Percentiles rank a stretch among this genome's conserved stretches.
Evolutionary conservation across 768 basidiomycete species (phyloP).

Genomic region (Lentinula lateritia): DNA sequence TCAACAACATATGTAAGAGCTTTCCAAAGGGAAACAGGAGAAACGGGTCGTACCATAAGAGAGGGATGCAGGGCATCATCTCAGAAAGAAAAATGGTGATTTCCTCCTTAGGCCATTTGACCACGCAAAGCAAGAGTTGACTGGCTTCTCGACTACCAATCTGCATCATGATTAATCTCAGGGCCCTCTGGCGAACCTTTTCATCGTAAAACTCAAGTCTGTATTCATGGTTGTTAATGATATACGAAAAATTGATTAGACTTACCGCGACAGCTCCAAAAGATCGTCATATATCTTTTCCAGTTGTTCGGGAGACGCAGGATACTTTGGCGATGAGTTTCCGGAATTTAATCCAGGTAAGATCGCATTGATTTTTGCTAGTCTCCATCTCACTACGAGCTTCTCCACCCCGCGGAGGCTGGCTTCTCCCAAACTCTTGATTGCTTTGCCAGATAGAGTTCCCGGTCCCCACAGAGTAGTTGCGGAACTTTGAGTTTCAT

Average conservation of each 20-base stretch:
- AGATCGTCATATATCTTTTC: conserved; percentile 12
- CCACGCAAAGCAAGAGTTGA: conserved; percentile 8
- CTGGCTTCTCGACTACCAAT: conserved; percentile 11
- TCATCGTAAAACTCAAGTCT: conserved; percentile 10
- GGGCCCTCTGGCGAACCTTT: conserved; percentile 11
- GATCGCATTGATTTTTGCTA: conserved; percentile 10
- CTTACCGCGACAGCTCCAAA: conserved; percentile 11
- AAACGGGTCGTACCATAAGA: conserved; percentile 4
- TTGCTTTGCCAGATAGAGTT: conserved; percentile 14
- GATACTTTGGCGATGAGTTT: not conserved
- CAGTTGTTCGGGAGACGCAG: conserved; percentile 3
- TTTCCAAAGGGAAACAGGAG: not conserved
- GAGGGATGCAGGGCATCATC: conserved; percentile 9
- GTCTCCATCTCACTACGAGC: conserved; percentile 10
- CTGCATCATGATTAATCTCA: conserved; percentile 12
- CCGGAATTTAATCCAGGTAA: conserved; percentile 2
- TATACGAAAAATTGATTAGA: not conserved
- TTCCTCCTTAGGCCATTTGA: conserved; percentile 11
- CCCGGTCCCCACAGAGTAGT: conserved; percentile 16
- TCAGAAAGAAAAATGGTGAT: conserved; percentile 11
- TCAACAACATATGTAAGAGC: not conserved
- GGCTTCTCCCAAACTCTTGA: conserved; percentile 15
- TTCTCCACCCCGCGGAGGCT: conserved; percentile 14
- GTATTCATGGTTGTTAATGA: not conserved
- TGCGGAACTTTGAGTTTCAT: conserved; percentile 8